Conservation (phyloP, 164 flowering plant genomes). For the Umbellularia californica region DNA sequence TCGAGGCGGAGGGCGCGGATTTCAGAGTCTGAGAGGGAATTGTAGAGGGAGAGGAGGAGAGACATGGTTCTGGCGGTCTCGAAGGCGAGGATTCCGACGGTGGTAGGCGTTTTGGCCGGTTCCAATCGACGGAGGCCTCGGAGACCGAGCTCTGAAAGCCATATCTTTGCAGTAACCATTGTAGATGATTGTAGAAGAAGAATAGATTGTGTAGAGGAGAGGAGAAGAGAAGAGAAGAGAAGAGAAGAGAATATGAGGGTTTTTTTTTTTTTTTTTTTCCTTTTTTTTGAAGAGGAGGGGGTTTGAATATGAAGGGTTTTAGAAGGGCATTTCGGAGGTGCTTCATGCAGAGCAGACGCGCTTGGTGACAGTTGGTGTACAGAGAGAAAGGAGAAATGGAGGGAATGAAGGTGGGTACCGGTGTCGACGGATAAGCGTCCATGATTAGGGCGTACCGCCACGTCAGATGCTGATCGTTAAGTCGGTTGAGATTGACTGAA, state of each 20-base stretch:
- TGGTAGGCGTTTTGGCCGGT: neutral
- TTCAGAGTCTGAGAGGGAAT: constrained; percentile 53
- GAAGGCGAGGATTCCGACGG: constrained; percentile 62
- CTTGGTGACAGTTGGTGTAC: constrained; percentile 1
- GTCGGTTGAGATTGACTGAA: neutral
- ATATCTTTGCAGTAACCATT: neutral
- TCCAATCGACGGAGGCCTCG: neutral
- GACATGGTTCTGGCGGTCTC: constrained; percentile 78
- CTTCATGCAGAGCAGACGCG: neutral
- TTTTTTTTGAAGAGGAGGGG: neutral
- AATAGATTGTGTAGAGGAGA: too few relatives aligned
- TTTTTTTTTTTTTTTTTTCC: too few relatives aligned
- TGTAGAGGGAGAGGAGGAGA: constrained; percentile 51
- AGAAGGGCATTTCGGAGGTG: neutral
- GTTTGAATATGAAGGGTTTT: neutral
- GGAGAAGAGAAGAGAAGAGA: neutral
- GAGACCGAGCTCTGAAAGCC: constrained; percentile 6
- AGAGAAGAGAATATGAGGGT: neutral
- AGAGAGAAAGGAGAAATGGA: neutral
- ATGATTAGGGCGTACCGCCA: neutral
- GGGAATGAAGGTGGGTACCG: neutral
- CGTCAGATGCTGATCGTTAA: neutral
- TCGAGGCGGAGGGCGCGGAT: constrained; percentile 31
- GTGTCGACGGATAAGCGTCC: neutral
- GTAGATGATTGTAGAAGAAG: neutral